Evolutionary conservation across 108 stramenopile genomes (phyloP).

Genomic region (Parietichytrium sp.): DNA sequence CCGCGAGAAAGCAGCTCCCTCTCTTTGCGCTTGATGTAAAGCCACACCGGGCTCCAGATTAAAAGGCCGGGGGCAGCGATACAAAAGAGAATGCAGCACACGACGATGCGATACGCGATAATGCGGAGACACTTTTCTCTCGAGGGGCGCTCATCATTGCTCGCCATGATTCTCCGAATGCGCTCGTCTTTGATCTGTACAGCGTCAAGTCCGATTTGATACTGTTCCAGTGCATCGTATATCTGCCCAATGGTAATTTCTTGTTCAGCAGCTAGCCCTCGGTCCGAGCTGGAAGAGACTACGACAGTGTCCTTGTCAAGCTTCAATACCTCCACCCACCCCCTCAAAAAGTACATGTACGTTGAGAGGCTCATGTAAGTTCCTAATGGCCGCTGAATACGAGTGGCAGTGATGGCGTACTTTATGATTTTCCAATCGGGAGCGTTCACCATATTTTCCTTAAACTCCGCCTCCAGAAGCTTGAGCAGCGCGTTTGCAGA

Average conservation of each 20-base stretch:
- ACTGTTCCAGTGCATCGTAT: not conserved
- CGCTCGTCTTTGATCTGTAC: constrained; percentile 19
- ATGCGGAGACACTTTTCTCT: not conserved
- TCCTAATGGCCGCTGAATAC: constrained; percentile 27
- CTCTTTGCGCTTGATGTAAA: constrained; percentile 34
- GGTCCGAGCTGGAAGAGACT: not conserved
- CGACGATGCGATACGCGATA: not conserved
- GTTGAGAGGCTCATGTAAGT: constrained; percentile 38
- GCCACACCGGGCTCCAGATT: constrained; percentile 37
- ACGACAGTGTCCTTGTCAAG: not conserved
- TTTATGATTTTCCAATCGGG: not conserved
- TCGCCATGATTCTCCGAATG: not conserved
- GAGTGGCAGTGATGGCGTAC: not conserved
- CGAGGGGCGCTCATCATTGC: not conserved
- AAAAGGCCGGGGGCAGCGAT: not conserved
- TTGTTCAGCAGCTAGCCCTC: not conserved
- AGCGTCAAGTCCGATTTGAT: not conserved
- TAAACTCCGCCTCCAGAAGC: not conserved
- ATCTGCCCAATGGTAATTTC: not conserved
- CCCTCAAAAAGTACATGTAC: constrained; percentile 36
- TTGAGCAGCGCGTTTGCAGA: not conserved
- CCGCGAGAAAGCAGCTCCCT: not conserved
- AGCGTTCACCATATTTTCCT: not conserved
- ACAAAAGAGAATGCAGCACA: not conserved
- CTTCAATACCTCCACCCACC: constrained; percentile 22